Conservation (phyloP, 2,329 filamentous ascomycete genomes). For the Colletotrichum gloeosporioides region DNA sequence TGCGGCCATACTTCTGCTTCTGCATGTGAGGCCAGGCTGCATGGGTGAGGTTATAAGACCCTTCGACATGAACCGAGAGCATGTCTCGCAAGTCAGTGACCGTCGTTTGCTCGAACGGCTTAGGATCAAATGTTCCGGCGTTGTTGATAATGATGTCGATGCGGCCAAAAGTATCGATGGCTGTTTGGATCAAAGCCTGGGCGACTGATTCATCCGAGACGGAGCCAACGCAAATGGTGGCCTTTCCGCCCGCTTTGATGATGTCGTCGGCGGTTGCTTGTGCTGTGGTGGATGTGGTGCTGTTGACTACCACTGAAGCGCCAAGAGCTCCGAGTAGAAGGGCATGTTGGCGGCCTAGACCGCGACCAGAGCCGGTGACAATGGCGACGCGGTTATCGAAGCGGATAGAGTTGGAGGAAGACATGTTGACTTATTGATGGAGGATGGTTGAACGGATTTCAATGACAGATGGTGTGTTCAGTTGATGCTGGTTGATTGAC, state of each 20-base stretch:
- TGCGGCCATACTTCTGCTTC: not conserved
- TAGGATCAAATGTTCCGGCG: not conserved
- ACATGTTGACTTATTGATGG: not conserved
- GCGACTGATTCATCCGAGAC: not conserved
- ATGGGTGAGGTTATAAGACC: not conserved
- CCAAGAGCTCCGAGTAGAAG: slow-evolving; percentile 22
- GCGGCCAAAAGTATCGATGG: not conserved
- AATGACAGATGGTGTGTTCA: not conserved
- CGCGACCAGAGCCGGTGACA: slow-evolving; percentile 26
- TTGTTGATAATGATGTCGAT: slow-evolving; percentile 2
- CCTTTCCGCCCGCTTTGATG: not conserved
- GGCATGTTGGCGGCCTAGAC: slow-evolving; percentile 27
- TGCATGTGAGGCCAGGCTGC: not conserved
- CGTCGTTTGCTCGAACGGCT: not conserved
- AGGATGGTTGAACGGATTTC: fast-evolving
- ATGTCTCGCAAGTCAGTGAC: not conserved
- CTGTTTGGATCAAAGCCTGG: not conserved
- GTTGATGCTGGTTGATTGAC: not conserved
- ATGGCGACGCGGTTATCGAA: slow-evolving; percentile 21
- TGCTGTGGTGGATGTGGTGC: not conserved
- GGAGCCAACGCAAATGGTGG: not conserved
- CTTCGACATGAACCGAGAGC: not conserved
- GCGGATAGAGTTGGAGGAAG: not conserved
- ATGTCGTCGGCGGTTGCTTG: not conserved
- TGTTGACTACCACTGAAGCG: slow-evolving; percentile 25